A percentile compares a stretch with the other conserved stretches of the same genome.
Evolutionary conservation across 768 basidiomycete species (phyloP).

Genomic region (Infundibulicybe gibba): DNA sequence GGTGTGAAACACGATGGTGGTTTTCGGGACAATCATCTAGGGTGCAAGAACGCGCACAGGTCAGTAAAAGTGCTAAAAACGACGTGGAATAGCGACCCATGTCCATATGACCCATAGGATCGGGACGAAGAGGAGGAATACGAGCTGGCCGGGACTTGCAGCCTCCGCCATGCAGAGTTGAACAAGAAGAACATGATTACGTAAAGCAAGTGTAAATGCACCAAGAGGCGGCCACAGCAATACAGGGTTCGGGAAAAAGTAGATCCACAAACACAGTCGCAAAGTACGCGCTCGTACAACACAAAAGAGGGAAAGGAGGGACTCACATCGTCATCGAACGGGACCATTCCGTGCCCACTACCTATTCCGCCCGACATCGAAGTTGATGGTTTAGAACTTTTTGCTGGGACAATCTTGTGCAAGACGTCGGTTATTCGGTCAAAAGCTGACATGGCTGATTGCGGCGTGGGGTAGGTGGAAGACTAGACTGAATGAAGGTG

Average conservation of each 20-base stretch:
- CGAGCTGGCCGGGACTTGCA: conserved; percentile 40
- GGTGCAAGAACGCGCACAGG: conserved; percentile 8
- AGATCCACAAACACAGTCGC: conserved; percentile 2
- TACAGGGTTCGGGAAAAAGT: conserved; percentile 2
- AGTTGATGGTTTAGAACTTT: conserved; percentile 30
- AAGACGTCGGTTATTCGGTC: conserved; percentile 55
- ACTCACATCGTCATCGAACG: conserved; percentile 74
- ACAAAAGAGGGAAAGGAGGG: conserved; percentile 9
- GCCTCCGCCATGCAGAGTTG: conserved; percentile 32
- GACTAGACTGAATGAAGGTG: too few species aligned
- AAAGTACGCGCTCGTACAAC: conserved; percentile 1
- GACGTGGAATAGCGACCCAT: conserved; percentile 45
- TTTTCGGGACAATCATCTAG: conserved; percentile 88
- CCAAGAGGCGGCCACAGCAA: conserved; percentile 2
- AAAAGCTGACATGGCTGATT: conserved; percentile 49
- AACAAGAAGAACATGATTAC: conserved; percentile 42
- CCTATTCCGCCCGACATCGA: conserved; percentile 56
- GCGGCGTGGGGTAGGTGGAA: background rate
- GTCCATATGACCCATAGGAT: conserved; percentile 63
- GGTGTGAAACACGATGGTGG: conserved; percentile 70
- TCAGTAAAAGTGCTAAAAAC: conserved; percentile 6
- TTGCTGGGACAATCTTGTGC: conserved; percentile 42
- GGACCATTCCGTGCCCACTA: conserved; percentile 52
- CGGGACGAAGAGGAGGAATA: conserved; percentile 66
- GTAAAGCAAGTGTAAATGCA: conserved; percentile 25